Evolutionary conservation across 164 flowering plant species (phyloP).

Genomic region (Taxillus chinensis): DNA sequence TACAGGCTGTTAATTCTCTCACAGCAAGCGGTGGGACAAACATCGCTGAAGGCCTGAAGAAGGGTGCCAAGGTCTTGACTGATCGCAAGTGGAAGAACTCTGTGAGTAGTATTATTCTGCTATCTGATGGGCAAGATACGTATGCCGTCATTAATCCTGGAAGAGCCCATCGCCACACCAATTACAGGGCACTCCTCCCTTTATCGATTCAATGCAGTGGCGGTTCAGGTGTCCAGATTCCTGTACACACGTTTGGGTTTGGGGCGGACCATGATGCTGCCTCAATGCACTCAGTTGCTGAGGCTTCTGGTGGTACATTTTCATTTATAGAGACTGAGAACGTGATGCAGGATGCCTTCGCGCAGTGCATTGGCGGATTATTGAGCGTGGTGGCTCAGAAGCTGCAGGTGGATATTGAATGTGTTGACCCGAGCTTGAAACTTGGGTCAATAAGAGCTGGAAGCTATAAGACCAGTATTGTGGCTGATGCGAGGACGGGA

Average conservation of each 20-base stretch:
- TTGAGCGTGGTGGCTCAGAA: slow-evolving; percentile 84
- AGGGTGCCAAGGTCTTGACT: slow-evolving; percentile 66
- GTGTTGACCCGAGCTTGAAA: slow-evolving; percentile 34
- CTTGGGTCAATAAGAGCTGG: slow-evolving; percentile 65
- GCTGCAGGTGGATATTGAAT: slow-evolving; percentile 41
- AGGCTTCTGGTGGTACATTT: slow-evolving; percentile 92
- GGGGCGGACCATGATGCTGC: slow-evolving; percentile 89
- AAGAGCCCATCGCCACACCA: slow-evolving; percentile 17
- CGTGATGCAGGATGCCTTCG: slow-evolving; percentile 95
- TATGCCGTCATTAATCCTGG: slow-evolving; percentile 33
- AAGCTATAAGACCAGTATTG: slow-evolving; percentile 42
- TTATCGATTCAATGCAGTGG: slow-evolving; percentile 24
- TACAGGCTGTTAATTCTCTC: slow-evolving; percentile 74
- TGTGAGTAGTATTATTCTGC: slow-evolving; percentile 65
- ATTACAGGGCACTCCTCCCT: slow-evolving; percentile 56
- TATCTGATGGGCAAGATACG: slow-evolving; percentile 96
- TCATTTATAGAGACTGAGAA: slow-evolving; percentile 83
- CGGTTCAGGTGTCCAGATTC: slow-evolving; percentile 38
- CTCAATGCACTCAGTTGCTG: slow-evolving; percentile 82
- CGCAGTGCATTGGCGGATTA: slow-evolving; percentile 95
- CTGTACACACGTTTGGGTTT: slow-evolving; percentile 91
- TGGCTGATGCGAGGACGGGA: slow-evolving; percentile 29
- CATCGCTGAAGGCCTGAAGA: slow-evolving; percentile 76
- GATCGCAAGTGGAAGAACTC: slow-evolving; percentile 75
- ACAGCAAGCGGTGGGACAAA: slow-evolving; percentile 83